Evolutionary conservation across 768 basidiomycete genomes (phyloP).

Genomic region (Lanmaoa rubissima): DNA sequence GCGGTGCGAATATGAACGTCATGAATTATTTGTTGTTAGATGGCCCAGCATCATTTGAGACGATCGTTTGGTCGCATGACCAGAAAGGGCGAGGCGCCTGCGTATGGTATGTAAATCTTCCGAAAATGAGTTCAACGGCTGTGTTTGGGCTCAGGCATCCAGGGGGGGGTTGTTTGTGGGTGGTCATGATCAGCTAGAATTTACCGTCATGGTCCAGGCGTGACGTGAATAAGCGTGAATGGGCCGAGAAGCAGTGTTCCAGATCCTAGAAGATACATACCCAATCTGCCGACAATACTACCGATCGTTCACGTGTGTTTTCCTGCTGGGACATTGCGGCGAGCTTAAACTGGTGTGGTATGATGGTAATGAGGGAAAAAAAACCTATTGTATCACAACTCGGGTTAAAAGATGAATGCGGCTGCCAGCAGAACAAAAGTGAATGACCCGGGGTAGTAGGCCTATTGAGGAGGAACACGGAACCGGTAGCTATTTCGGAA

Average conservation of each 20-base stretch:
- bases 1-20: constrained; percentile 3
- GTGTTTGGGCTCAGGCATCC: background rate
- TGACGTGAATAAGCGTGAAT: constrained; percentile 2
- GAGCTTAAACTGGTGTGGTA: background rate
- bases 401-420: background rate
- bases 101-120: constrained; percentile 9
- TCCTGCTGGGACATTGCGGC: constrained; percentile 3
- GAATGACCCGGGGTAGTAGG: background rate
- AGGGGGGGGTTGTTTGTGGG: background rate
- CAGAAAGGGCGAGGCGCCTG: background rate
- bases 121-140: constrained; percentile 2
- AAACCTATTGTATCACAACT: background rate
- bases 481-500: background rate
- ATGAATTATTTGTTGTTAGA: constrained; percentile 7
- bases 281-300: constrained; percentile 13
- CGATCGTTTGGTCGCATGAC: constrained; percentile 4
- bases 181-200: background rate
- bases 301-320: constrained; percentile 12
- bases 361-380: background rate
- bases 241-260: background rate
- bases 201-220: background rate
- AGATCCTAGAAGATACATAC: background rate
- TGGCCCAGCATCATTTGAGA: constrained; percentile 9
- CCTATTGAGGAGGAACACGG: background rate
- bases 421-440: background rate